Conservation (phyloP, 441 rosid genomes). For the Heliophila coronopifolia region DNA sequence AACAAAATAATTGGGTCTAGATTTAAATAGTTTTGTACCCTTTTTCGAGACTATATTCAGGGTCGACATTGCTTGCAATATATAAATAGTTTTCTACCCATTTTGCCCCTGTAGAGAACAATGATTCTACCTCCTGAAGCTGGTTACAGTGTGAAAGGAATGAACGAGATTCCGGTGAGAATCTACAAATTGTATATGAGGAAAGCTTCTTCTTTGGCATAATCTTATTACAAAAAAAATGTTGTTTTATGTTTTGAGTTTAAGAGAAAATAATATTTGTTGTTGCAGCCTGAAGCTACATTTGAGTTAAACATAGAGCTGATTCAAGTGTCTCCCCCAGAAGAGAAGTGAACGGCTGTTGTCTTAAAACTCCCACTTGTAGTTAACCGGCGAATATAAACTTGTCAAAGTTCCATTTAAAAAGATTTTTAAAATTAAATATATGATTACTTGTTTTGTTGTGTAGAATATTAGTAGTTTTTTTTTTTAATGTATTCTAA, state of each 20-base stretch:
- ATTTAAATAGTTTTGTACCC: too few species aligned
- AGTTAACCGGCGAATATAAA: too few species aligned
- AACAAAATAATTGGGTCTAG: too few species aligned
- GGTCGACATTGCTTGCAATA: too few species aligned
- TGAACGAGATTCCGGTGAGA: conserved; percentile 90
- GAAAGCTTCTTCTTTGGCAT: too few species aligned
- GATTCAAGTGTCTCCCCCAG: conserved; percentile 47
- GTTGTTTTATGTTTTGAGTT: not conserved
- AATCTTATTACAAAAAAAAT: conserved; percentile 1
- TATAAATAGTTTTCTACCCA: not conserved
- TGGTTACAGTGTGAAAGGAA: conserved; percentile 77
- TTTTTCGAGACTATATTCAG: too few species aligned
- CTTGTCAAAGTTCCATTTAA: too few species aligned
- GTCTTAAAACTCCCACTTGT: too few species aligned
- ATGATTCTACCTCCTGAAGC: conserved; percentile 81
- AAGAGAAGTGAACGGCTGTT: conserved; percentile 41
- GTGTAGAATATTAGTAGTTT: too few species aligned
- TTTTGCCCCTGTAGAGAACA: conserved; percentile 50
- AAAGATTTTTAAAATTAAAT: too few species aligned
- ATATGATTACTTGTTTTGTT: too few species aligned
- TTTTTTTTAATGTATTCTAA: too few species aligned
- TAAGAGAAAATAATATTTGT: conserved; percentile 1
- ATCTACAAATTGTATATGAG: conserved; percentile 27
- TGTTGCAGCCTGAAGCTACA: conserved; percentile 70
- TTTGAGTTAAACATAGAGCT: conserved; percentile 86